A percentile compares a stretch with the other conserved stretches of the same genome.
These are phyloP conservation scores for Scleroderma bovista DNA, from an alignment of 768 basidiomycete genomes.

Conservation along the genomic window DNA sequence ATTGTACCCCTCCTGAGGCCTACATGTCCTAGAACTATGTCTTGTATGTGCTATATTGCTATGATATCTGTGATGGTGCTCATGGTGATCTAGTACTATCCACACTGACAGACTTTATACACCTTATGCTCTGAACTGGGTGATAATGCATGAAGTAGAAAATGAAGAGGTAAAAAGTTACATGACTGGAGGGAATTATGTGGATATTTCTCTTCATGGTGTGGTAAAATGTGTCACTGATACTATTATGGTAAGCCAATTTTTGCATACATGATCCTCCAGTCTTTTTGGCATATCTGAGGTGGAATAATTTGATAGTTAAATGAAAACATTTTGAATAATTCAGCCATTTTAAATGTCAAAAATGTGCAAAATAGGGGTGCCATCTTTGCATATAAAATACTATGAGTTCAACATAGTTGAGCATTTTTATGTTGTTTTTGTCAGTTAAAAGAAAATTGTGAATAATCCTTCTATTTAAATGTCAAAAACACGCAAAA, in stretches of 20 bases:
- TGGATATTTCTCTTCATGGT: not conserved
- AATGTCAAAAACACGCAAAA: too few relatives aligned
- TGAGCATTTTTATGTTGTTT: too few relatives aligned
- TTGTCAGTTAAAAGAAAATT: too few relatives aligned
- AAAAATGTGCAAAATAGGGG: too few relatives aligned
- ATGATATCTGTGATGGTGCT: not conserved
- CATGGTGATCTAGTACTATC: not conserved
- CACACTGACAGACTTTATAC: not conserved
- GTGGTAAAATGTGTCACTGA: conserved; percentile 1
- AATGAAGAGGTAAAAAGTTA: not conserved
- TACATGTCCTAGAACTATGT: conserved; percentile 2
- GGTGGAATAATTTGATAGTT: too few relatives aligned
- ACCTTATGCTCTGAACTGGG: not conserved
- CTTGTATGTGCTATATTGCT: not conserved
- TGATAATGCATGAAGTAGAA: not conserved
- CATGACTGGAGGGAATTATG: not conserved
- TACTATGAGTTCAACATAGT: too few relatives aligned
- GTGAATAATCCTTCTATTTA: too few relatives aligned
- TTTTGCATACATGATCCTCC: too few relatives aligned
- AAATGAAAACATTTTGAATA: too few relatives aligned
- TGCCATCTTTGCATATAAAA: too few relatives aligned
- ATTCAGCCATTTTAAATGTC: too few relatives aligned
- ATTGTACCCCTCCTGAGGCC: not conserved
- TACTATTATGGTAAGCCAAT: not conserved
- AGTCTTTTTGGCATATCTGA: too few relatives aligned